Conservation (phyloP, 495 filamentous ascomycete species). For the Neurospora sp. region DNA sequence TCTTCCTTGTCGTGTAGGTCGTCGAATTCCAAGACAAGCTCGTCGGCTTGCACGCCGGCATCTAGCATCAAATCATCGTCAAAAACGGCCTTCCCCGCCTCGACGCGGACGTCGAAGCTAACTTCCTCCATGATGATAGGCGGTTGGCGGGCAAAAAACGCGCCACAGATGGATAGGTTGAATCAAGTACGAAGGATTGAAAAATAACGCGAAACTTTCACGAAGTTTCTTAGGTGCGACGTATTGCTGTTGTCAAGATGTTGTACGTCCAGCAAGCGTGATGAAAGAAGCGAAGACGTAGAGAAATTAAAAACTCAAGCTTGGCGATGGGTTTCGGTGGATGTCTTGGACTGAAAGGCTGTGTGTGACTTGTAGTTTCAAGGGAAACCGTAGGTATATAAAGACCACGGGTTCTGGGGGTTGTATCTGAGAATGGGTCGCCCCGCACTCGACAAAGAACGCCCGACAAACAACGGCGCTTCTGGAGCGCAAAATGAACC, state of each 20-base stretch:
- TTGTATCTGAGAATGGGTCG: background rate
- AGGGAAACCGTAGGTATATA: background rate
- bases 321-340: background rate
- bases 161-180: background rate
- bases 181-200: background rate
- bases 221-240: background rate
- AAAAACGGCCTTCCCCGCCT: constrained; percentile 14
- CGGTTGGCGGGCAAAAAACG: background rate
- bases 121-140: constrained; percentile 17
- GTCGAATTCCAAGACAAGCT: constrained; percentile 22
- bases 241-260: background rate
- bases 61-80: constrained; percentile 18
- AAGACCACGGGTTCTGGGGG: background rate
- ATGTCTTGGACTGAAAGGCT: background rate
- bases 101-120: constrained; percentile 5
- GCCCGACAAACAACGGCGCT: background rate
- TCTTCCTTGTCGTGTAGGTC: constrained; percentile 7
- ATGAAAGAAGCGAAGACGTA: background rate
- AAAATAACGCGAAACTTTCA: background rate
- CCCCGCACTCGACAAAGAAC: background rate
- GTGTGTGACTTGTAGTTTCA: background rate
- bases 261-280: background rate
- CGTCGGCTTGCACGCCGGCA: constrained; percentile 15
- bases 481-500: background rate
- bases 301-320: background rate